Evolutionary conservation across 345 rosid species (phyloP), one percentile per base, ranked within the genome.

Genomic region (Murraya koenigii): DNA sequence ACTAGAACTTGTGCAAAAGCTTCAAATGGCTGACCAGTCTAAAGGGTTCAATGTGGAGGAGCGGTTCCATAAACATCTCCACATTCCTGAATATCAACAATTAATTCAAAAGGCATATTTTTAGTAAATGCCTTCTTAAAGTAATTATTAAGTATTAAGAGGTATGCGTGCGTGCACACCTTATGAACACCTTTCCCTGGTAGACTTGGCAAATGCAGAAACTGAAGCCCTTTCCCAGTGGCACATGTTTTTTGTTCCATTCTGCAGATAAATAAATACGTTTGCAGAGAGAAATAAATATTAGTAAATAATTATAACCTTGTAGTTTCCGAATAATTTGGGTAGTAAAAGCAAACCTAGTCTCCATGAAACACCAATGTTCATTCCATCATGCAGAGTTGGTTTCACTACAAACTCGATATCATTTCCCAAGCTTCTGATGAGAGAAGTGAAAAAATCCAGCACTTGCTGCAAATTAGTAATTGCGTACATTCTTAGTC

Each of bases 31-130:
- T 84, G 82, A 93, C 94, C 86, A 85, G 74, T 85, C 91, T 87
- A 41, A 85, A 69, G 36, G 92, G 90, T 55, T 88, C 92, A 0
- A 88, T 28, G n/a, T 86, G 87, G 62, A 92, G 84, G 38, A 95
- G 82, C 71, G 97, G 95, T 30, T 93, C 93, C 86, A 90, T 87
- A 81, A 89, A 87, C 93, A 95, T 89, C 86, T 92, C 97, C 19
- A 93, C 87, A 61, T 93, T 89, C 90, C 98, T 93, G 84, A 58
- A 58, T 60, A 10, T 60, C 64, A 60, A 23, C 30, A n/a, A 58
- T 58, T 10, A 52, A 52, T 52, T 17, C 20, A 0, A 25, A 60
- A 60, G 64, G 64, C 14, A 60, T 23, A 60, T 8, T 23, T 10
- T 44, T 3, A 3, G 49, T 13, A 44, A 13, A 44, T 13, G 49